Conservation (phyloP, 148 eudicot species). For the Fagopyrum tataricum region DNA sequence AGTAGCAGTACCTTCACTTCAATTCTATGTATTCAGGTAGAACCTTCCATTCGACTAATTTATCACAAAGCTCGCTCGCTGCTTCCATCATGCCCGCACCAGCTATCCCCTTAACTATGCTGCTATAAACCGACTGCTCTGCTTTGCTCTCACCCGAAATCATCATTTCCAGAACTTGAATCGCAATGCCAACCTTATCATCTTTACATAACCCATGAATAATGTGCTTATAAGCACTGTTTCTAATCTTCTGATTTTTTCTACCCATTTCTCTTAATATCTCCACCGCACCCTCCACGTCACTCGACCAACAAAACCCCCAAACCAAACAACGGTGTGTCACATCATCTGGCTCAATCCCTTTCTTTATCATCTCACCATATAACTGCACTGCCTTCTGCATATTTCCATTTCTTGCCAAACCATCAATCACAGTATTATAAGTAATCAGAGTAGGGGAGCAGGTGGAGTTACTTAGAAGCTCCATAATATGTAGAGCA, state of each 20-base stretch:
- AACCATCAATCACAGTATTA: slow-evolving; percentile 73
- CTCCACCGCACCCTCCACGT: slow-evolving; percentile 50
- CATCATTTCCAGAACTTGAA: slow-evolving; percentile 55
- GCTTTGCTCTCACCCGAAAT: slow-evolving; percentile 27
- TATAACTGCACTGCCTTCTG: slow-evolving; percentile 62
- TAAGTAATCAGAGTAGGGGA: slow-evolving; percentile 58
- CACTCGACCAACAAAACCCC: slow-evolving; percentile 57
- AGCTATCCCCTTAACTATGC: slow-evolving; percentile 42
- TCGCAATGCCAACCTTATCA: slow-evolving; percentile 50
- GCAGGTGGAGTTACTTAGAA: slow-evolving; percentile 33
- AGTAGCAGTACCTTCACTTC: slow-evolving; percentile 15
- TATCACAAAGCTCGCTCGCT: slow-evolving; percentile 38
- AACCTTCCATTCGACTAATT: slow-evolving; percentile 42
- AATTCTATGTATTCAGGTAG: slow-evolving; percentile 18
- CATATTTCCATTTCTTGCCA: slow-evolving; percentile 63
- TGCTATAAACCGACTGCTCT: slow-evolving; percentile 27
- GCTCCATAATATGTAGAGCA: slow-evolving; percentile 47
- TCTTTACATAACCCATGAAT: slow-evolving; percentile 50
- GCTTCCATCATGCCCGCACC: slow-evolving; percentile 56
- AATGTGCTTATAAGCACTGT: slow-evolving; percentile 34
- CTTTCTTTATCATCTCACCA: slow-evolving; percentile 36
- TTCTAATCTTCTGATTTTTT: slow-evolving; percentile 38
- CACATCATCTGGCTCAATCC: slow-evolving; percentile 53
- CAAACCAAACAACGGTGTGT: slow-evolving; percentile 64
- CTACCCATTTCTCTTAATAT: slow-evolving; percentile 50